Base-by-base conservation (phyloP, 2,329 filamentous ascomycete species). In the Phialocephala sp. region DNA sequence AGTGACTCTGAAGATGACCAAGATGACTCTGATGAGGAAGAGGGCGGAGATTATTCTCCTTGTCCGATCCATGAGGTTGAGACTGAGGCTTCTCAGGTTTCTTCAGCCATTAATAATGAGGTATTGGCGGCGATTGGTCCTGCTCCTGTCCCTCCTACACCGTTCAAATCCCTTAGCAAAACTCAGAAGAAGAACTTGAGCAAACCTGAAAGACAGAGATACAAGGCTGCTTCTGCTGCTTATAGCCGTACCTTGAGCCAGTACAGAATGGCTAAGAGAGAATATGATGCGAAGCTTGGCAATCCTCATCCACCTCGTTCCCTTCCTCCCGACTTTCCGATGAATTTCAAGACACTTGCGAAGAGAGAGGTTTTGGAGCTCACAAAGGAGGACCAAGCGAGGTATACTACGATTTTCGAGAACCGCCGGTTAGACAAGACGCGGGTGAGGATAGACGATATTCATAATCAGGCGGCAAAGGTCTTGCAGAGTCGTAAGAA, bases 1-100 rank as follows among this genome's bases (percentile, higher is more conserved):
- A 27, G 12, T 22, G 11, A 35, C 32, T 54, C 59, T 56, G 22
- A 54, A 55, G 32, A 59, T 27, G 63, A 36, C 43, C 37, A 55
- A 15, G 35, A 22, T 24, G 20, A 18, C 12, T 59, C 54, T 9
- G 52, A 35, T 9, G 32, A 24, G 20, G 55, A 37, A 3, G 55
- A 37, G 9, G 36, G 20, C 14, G 36, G 20, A 11, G 55, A 57
- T 11, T 20, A 57, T 39, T 6, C 15, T 12, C 9, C 47, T 27
- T 27, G 9, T 27, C 14, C 24, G 4, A 56, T 8, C 5, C 4
- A 57, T 14, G 18, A 57, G 35, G 11, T 22, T 5, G 18, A 57
- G 4, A 20, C 4, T 22, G 15, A 22, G 20, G 6, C 8, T 4
- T 20, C 55, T 3, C 50, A 32, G 27, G 24, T 32, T 52, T 11